phyloP scores from a whole-genome alignment of 306 rosid species.

The Abrus precatorius region DNA sequence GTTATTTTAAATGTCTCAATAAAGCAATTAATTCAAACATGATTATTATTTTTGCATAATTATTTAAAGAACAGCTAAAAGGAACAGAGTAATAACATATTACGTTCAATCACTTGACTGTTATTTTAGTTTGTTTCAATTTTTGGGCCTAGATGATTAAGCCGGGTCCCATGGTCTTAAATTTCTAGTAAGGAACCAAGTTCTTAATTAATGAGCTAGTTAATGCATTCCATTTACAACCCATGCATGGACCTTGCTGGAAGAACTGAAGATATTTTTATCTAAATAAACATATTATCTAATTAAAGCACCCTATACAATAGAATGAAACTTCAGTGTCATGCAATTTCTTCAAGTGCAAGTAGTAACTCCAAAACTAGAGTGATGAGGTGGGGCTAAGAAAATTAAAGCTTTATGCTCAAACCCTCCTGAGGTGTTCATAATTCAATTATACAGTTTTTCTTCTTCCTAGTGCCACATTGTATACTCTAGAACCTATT shows the following conservation, averaged over 20 bases:
- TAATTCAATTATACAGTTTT: slow-evolving; percentile 7
- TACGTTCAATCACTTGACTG: not conserved
- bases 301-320: slow-evolving; percentile 27
- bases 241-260: slow-evolving; percentile 22
- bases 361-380: slow-evolving; percentile 1
- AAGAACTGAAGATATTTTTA: slow-evolving; percentile 19
- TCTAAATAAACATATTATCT: slow-evolving; percentile 26
- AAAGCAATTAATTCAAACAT: not conserved
- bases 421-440: not conserved
- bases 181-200: slow-evolving; percentile 24
- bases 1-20: not conserved
- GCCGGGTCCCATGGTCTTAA: slow-evolving; percentile 16
- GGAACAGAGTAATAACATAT: not conserved
- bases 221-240: slow-evolving; percentile 32
- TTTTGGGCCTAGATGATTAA: slow-evolving; percentile 4
- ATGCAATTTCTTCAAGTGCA: slow-evolving; percentile 27
- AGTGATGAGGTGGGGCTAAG: slow-evolving; percentile 1
- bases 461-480: not conserved
- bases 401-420: slow-evolving; percentile 33
- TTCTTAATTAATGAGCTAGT: slow-evolving; percentile 33
- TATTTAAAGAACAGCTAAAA: not conserved
- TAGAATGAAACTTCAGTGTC: slow-evolving; percentile 2
- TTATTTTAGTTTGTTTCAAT: not conserved
- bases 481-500: no score
- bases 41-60: no score